Evolutionary conservation across 805 yeast species (phyloP).

Genomic region (Barnettozyma pratensis): DNA sequence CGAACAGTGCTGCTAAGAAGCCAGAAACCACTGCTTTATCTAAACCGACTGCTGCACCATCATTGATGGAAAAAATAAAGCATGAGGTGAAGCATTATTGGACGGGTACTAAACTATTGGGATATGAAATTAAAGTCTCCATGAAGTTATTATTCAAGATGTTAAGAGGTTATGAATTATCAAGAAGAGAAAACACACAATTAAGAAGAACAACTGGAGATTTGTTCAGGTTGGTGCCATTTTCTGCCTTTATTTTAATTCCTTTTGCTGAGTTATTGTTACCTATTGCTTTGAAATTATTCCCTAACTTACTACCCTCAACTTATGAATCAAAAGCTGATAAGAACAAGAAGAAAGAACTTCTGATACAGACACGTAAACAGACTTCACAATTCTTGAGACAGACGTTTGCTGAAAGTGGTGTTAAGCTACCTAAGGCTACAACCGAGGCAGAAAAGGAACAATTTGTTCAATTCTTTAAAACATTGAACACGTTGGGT

Average conservation of each 20-base stretch:
- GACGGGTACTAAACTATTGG: constrained; percentile 92
- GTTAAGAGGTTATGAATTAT: constrained; percentile 85
- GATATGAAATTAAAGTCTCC: constrained; percentile 83
- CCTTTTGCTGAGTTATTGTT: constrained; percentile 93
- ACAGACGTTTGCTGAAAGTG: constrained; percentile 61
- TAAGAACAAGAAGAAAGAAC: constrained; percentile 50
- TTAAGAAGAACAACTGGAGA: constrained; percentile 83
- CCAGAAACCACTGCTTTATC: neutral
- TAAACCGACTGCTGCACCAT: constrained; percentile 32
- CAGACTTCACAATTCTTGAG: constrained; percentile 59
- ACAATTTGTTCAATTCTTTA: constrained; percentile 75
- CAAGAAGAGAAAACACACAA: constrained; percentile 87
- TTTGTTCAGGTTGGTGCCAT: constrained; percentile 84
- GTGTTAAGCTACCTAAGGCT: constrained; percentile 61
- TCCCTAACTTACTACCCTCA: constrained; percentile 92
- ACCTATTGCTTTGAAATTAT: constrained; percentile 85
- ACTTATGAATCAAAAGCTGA: constrained; percentile 73
- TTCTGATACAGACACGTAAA: constrained; percentile 56
- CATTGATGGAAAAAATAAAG: constrained; percentile 80
- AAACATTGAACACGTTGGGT: constrained; percentile 58
- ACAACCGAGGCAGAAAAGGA: constrained; percentile 67
- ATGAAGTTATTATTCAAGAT: constrained; percentile 74
- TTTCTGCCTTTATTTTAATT: constrained; percentile 80
- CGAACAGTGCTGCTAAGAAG: neutral
- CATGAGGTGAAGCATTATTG: constrained; percentile 90